Conservation (phyloP, 306 rosid species). For the Vicia faba region DNA sequence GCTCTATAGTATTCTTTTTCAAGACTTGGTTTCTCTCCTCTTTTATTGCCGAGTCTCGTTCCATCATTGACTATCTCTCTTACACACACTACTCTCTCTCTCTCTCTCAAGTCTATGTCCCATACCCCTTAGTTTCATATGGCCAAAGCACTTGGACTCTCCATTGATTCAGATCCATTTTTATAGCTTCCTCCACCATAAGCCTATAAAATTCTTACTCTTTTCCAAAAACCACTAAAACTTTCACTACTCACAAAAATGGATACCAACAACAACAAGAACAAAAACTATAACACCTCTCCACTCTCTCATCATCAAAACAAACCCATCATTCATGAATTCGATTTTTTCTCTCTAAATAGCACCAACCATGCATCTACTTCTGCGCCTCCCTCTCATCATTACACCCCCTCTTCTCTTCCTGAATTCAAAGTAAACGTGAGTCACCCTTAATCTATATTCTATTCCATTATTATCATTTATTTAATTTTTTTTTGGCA, state of each 20-base stretch:
- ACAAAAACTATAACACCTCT: conserved; percentile 22
- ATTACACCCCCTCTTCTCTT: conserved; percentile 25
- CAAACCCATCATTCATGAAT: conserved; percentile 55
- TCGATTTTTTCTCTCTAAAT: conserved; percentile 66
- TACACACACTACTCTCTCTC: conserved; percentile 6
- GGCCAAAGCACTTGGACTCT: conserved; percentile 80
- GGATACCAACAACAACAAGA: conserved; percentile 37
- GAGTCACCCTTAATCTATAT: conserved; percentile 16
- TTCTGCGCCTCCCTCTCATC: conserved; percentile 11
- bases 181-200: conserved; percentile 44
- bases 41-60: conserved; percentile 82
- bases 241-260: conserved; percentile 29
- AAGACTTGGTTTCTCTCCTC: conserved; percentile 43
- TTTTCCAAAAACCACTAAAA: conserved; percentile 37
- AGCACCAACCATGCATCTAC: conserved; percentile 19
- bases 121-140: conserved; percentile 44
- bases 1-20: neutral
- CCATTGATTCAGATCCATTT: conserved; percentile 90
- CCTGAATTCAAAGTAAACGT: conserved; percentile 64
- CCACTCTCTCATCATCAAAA: conserved; percentile 27
- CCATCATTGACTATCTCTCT: conserved; percentile 52
- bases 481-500: neutral
- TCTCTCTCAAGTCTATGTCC: neutral
- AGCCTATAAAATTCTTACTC: conserved; percentile 51
- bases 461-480: neutral